Evolutionary conservation across 192 early-diverging fungal species (phyloP), one percentile per base, ranked within the genome.

Genomic region (Spinellus fusiger): DNA sequence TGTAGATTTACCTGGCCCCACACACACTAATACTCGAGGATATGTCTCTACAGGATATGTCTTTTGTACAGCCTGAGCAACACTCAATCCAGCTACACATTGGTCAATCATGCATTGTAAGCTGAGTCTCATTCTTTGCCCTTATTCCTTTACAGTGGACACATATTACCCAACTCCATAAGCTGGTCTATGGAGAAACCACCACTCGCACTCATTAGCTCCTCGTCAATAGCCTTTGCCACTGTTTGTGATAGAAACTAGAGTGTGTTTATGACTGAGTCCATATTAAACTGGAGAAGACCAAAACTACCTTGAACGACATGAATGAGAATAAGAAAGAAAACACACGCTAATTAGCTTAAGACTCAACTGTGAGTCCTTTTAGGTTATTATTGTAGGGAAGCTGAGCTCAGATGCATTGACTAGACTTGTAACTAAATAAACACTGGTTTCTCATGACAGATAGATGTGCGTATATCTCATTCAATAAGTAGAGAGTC

Each of bases 121-220:
- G 38, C 15, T 26, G 26, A 10, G 15, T 23, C 27, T 26, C n/a
- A 49, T 8, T 20, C 22, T 20, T 49, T 20, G 13, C 8, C 48
- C 22, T 49, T 15, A 33, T 49, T 58, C 4, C 20, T 15, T 4
- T 27, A 16, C 33, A 33, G 1, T 27, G 29, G 20, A 20, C 52
- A n/a, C 48, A 28, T 37, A 56, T 54, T 64, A 77, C 80, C 80
- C 5, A 87, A 61, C 68, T 86, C 80, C 71, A 84, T 83, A 5
- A 94, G 81, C 77, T 98, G 96, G 33, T 94, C 91, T 23, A 98
- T 81, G 0, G 85, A 78, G 71, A 93, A 98, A 5, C 92, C 93
- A 29, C 78, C 83, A 28, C 79, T 62, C 0, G 77, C 69, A 20
- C 83, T 82, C 90, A 98, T 94, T 56, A 98, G 80, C 33, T 91